phyloP scores from a whole-genome alignment of 2,329 filamentous ascomycete genomes.

The Lecanicillium sp. region DNA sequence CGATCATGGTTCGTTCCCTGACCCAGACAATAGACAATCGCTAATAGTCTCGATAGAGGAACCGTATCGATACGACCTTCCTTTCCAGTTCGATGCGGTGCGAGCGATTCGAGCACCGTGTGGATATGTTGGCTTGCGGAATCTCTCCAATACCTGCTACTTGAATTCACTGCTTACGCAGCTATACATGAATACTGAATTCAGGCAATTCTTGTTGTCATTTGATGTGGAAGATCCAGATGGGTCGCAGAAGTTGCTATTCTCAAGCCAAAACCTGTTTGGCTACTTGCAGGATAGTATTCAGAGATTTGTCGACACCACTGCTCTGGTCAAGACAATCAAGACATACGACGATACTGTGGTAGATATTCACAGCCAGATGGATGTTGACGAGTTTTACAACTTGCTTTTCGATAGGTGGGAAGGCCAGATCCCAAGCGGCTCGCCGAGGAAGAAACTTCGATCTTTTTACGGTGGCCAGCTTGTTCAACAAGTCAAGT shows the following conservation, averaged over 20 bases:
- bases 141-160: constrained; percentile 94
- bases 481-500: constrained; percentile 90
- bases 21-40: constrained; percentile 36
- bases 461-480: constrained; percentile 85
- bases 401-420: constrained; percentile 87
- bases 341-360: constrained; percentile 73
- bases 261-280: constrained; percentile 75
- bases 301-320: constrained; percentile 65
- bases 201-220: constrained; percentile 75
- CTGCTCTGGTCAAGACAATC: constrained; percentile 64
- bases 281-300: constrained; percentile 78
- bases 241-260: constrained; percentile 59
- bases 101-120: constrained; percentile 66
- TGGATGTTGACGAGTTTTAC: constrained; percentile 98
- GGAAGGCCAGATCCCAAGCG: constrained; percentile 68
- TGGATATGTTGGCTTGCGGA: constrained; percentile 83
- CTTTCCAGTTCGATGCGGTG: constrained; percentile 54
- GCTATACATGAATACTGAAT: constrained; percentile 89
- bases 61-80: constrained; percentile 54
- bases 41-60: constrained; percentile 26
- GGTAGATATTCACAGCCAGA: constrained; percentile 84
- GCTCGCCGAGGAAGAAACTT: constrained; percentile 63
- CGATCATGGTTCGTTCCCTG: constrained; percentile 25
- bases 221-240: constrained; percentile 47
- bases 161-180: constrained; percentile 92